Conservation (phyloP, 495 filamentous ascomycete species). For the Oidiodendron maius region DNA sequence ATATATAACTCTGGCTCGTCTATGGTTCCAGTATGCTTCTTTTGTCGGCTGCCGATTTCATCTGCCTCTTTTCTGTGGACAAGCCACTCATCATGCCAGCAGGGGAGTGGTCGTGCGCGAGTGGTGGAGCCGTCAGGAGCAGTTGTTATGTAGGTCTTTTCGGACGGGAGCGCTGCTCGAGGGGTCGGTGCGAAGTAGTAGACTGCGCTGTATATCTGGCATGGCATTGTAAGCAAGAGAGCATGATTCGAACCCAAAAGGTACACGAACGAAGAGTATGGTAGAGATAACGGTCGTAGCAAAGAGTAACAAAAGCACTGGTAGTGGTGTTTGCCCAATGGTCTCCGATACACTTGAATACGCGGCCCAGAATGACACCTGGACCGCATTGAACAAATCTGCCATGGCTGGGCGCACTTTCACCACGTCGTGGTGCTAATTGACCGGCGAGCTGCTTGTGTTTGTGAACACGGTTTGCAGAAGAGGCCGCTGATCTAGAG, state of each 20-base stretch:
- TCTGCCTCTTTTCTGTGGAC: slow-evolving; percentile 44
- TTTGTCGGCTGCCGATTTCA: slow-evolving; percentile 35
- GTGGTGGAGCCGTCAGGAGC: slow-evolving; percentile 56
- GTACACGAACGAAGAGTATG: slow-evolving; percentile 14
- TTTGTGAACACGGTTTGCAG: slow-evolving; percentile 21
- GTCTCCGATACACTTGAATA: not conserved
- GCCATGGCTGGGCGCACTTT: slow-evolving; percentile 11
- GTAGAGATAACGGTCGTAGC: slow-evolving; percentile 11
- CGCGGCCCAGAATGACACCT: not conserved
- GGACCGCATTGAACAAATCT: slow-evolving; percentile 6
- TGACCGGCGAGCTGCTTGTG: slow-evolving; percentile 1
- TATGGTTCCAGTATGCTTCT: slow-evolving; percentile 27
- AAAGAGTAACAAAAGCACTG: slow-evolving; percentile 8
- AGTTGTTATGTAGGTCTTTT: slow-evolving; percentile 80
- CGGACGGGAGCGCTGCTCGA: slow-evolving; percentile 64
- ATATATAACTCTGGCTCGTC: slow-evolving; percentile 58
- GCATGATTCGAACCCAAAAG: not conserved
- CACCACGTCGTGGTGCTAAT: slow-evolving; percentile 1
- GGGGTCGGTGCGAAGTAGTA: slow-evolving; percentile 75
- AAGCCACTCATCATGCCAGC: slow-evolving; percentile 73
- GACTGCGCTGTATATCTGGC: slow-evolving; percentile 66
- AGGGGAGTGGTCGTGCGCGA: slow-evolving; percentile 59
- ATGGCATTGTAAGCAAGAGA: slow-evolving; percentile 1
- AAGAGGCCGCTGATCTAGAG: slow-evolving; percentile 16
- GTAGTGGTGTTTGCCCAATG: slow-evolving; percentile 12